A percentile compares a stretch with the other conserved stretches of the same genome.
Evolutionary conservation across 2,329 filamentous ascomycete species (phyloP).

Genomic region (Ambrosiella beaveri): DNA sequence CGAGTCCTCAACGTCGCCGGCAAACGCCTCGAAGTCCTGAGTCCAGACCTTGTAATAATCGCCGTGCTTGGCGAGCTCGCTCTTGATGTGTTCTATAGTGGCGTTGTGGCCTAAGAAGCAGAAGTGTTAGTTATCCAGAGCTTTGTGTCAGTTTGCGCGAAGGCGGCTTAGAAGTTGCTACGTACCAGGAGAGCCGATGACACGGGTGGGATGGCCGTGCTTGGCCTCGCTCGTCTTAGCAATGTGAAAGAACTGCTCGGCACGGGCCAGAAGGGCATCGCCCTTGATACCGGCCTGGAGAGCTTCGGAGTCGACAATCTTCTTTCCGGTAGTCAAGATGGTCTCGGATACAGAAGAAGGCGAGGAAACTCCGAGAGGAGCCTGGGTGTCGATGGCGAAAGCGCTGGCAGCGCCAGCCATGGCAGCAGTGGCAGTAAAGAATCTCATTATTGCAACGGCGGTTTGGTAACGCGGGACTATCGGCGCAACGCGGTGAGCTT

Average conservation of each 20-base stretch:
- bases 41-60: conserved; percentile 46
- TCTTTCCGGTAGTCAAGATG: conserved; percentile 17
- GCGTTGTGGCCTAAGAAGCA: conserved; percentile 36
- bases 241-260: conserved; percentile 44
- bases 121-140: too few species aligned
- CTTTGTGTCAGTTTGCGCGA: background rate
- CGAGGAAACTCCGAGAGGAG: conserved; percentile 1
- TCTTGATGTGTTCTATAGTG: conserved; percentile 46
- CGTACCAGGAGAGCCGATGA: conserved; percentile 49
- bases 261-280: conserved; percentile 39
- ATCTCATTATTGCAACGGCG: conserved; percentile 7
- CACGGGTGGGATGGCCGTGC: conserved; percentile 51
- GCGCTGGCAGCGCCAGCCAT: conserved; percentile 11
- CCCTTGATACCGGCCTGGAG: conserved; percentile 40
- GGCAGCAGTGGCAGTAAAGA: conserved; percentile 6
- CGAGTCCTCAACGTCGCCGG: conserved; percentile 41
- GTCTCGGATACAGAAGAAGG: background rate
- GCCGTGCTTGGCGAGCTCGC: conserved; percentile 34
- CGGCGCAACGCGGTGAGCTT: background rate
- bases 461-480: background rate
- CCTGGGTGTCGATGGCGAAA: conserved; percentile 8
- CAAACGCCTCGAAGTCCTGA: conserved; percentile 46
- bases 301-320: conserved; percentile 33
- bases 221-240: conserved; percentile 41
- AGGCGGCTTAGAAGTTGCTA: conserved; percentile 4